These are phyloP conservation scores for Aspergillus kassunensis DNA, from an alignment of 495 filamentous ascomycete genomes.

Conservation along the genomic window DNA sequence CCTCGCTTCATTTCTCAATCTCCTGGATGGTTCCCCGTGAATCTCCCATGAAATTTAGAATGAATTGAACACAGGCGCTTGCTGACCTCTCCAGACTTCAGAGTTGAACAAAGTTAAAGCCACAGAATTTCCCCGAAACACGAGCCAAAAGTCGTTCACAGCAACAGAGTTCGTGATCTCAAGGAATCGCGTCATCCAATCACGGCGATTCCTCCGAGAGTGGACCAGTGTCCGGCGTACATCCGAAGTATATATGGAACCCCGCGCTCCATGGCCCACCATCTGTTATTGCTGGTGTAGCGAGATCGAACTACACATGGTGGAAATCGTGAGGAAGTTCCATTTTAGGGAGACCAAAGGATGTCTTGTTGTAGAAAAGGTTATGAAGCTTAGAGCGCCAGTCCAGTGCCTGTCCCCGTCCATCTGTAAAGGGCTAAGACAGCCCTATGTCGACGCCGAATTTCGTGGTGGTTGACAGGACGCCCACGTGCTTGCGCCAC, in stretches of 20 bases:
- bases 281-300: background rate
- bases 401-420: slow-evolving; percentile 70
- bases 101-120: no score
- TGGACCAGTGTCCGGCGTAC: background rate
- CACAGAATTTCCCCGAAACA: background rate
- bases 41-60: background rate
- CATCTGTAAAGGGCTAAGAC: slow-evolving; percentile 70
- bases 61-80: no score
- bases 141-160: background rate
- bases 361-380: no score
- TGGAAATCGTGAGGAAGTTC: no score
- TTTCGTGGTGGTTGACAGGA: slow-evolving; percentile 70
- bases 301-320: no score
- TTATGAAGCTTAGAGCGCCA: slow-evolving; percentile 54
- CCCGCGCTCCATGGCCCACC: background rate
- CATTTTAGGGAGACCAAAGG: no score
- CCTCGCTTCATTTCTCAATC: background rate
- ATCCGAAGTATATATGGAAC: slow-evolving; percentile 5
- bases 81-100: no score
- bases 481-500: slow-evolving; percentile 72
- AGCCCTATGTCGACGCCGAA: slow-evolving; percentile 66
- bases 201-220: slow-evolving; percentile 3
- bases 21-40: background rate
- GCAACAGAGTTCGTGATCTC: background rate
- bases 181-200: background rate